A percentile compares a stretch with the other conserved stretches of the same genome.
Evolutionary conservation across 2,329 filamentous ascomycete genomes (phyloP).

Genomic region (Claviceps arundinis): DNA sequence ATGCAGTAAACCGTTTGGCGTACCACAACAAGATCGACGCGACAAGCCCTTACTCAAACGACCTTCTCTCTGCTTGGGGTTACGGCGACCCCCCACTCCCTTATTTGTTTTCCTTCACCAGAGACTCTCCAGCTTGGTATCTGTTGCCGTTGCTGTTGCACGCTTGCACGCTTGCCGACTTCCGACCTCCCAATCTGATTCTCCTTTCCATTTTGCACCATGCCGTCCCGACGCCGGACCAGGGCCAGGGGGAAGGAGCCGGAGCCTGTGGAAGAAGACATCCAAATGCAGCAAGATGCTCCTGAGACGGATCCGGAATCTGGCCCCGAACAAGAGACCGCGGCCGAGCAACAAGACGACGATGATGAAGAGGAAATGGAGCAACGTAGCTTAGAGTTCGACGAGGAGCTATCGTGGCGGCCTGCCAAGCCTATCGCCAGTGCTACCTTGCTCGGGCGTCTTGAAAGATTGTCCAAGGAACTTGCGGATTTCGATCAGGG

Average conservation of each 20-base stretch:
- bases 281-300: constrained; percentile 7
- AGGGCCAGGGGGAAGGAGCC: constrained; percentile 18
- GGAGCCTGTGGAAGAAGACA: constrained; percentile 17
- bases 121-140: constrained; percentile 1
- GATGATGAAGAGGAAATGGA: constrained; percentile 7
- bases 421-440: constrained; percentile 82
- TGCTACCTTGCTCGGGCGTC: constrained; percentile 64
- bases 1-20: constrained; percentile 13
- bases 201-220: constrained; percentile 11
- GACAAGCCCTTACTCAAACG: constrained; percentile 7
- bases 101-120: background rate
- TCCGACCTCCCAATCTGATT: constrained; percentile 5
- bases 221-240: constrained; percentile 25
- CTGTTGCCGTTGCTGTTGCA: background rate
- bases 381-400: constrained; percentile 51
- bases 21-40: constrained; percentile 8
- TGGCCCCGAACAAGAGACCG: constrained; percentile 2
- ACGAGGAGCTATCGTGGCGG: constrained; percentile 79
- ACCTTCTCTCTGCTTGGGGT: background rate
- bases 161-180: background rate
- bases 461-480: constrained; percentile 72
- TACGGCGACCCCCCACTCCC: background rate
- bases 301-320: constrained; percentile 9
- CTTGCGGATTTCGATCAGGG: constrained; percentile 80
- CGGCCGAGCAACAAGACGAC: constrained; percentile 2